A percentile compares a stretch with the other conserved stretches of the same genome.
Evolutionary conservation across 495 filamentous ascomycete genomes (phyloP).

Genomic region (Talaromyces ruber): DNA sequence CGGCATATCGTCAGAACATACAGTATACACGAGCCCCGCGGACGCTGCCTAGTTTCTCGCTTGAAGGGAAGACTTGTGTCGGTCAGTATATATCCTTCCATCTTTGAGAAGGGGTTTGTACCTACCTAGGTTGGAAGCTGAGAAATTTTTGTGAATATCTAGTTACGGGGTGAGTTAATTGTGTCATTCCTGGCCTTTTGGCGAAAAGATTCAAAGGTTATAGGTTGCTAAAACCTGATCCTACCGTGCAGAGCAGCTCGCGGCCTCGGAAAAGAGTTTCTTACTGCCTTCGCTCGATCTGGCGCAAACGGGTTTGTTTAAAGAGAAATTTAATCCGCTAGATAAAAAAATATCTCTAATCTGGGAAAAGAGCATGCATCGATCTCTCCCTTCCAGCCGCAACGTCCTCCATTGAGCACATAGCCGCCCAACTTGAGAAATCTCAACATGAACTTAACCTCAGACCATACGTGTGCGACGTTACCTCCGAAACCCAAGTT

Average conservation of each 20-base stretch:
- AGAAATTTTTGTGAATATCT: not conserved
- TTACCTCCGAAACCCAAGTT: slow-evolving; percentile 43
- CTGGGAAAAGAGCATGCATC: slow-evolving; percentile 8
- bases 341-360: no score
- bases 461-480: slow-evolving; percentile 54
- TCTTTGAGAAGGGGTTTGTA: not conserved
- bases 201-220: no score
- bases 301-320: slow-evolving; percentile 13
- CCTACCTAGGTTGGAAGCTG: not conserved
- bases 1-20: not conserved
- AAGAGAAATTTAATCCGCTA: no score
- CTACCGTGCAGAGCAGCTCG: slow-evolving; percentile 10
- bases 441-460: slow-evolving; percentile 28
- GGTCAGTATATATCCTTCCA: not conserved
- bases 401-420: slow-evolving; percentile 37
- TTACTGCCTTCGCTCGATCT: slow-evolving; percentile 18
- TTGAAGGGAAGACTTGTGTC: slow-evolving; percentile 20
- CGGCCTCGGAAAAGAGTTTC: slow-evolving; percentile 18
- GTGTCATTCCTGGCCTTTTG: not conserved
- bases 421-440: slow-evolving; percentile 20
- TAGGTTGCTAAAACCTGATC: not conserved
- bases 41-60: slow-evolving; percentile 17
- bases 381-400: slow-evolving; percentile 13
- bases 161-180: slow-evolving; percentile 12
- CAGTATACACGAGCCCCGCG: not conserved